phyloP scores from a whole-genome alignment of 345 rosid species.

The Gossypium thurberi region DNA sequence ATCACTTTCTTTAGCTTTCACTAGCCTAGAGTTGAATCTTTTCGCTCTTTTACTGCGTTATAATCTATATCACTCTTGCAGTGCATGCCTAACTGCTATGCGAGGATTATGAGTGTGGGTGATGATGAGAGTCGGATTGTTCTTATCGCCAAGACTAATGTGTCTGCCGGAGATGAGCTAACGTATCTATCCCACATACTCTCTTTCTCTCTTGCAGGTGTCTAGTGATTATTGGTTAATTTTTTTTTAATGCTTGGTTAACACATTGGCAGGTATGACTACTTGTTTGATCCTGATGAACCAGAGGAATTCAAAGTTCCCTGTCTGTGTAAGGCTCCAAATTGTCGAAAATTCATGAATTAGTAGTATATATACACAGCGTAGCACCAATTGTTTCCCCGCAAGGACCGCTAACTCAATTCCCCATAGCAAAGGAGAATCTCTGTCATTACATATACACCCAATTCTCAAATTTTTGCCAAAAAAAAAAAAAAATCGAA shows the following conservation, averaged over 20 bases:
- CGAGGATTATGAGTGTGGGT: constrained; percentile 98
- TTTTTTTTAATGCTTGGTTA: not conserved
- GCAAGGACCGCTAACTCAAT: constrained; percentile 16
- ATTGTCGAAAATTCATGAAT: constrained; percentile 93
- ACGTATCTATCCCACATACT: constrained; percentile 40
- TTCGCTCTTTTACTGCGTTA: no score
- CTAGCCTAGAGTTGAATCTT: not conserved
- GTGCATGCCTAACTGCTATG: constrained; percentile 99
- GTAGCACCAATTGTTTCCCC: constrained; percentile 9
- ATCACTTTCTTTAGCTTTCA: constrained; percentile 6
- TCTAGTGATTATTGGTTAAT: not conserved
- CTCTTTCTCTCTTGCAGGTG: constrained; percentile 2
- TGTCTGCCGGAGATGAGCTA: constrained; percentile 78
- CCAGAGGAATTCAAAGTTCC: constrained; percentile 95
- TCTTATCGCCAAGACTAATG: constrained; percentile 84
- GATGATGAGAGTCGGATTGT: constrained; percentile 88
- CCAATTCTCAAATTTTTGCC: not conserved
- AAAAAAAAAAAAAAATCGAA: not conserved
- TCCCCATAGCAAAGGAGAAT: not conserved
- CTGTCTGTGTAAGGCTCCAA: constrained; percentile 81
- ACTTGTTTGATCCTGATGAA: constrained; percentile 95
- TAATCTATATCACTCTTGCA: constrained; percentile 18
- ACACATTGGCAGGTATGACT: constrained; percentile 63
- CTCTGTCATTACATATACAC: not conserved
- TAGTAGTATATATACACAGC: constrained; percentile 32